These are phyloP conservation scores for Takakia lepidozioides DNA, from an alignment of 225 moss, liverwort and hornwort species.

Conservation along the genomic window DNA sequence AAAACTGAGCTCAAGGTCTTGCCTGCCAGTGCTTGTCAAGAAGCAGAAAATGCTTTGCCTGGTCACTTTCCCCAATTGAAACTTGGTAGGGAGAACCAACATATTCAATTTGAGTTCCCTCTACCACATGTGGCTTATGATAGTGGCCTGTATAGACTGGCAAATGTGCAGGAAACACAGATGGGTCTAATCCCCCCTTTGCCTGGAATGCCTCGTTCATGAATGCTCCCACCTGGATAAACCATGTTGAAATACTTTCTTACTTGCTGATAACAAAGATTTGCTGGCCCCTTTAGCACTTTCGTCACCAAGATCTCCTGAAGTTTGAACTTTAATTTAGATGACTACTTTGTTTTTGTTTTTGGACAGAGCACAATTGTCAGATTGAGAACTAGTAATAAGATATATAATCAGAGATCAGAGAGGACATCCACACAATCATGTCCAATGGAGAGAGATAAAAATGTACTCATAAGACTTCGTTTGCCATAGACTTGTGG, in stretches of 20 bases:
- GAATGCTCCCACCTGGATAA: constrained; percentile 80
- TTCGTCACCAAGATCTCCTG: too few relatives aligned
- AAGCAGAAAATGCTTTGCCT: constrained; percentile 73
- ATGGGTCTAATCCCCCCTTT: constrained; percentile 86
- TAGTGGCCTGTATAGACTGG: constrained; percentile 97
- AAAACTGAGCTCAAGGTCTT: too few relatives aligned
- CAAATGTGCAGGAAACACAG: constrained; percentile 58
- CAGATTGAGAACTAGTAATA: too few relatives aligned
- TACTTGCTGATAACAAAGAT: not conserved
- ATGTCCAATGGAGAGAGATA: too few relatives aligned
- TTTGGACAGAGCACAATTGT: too few relatives aligned
- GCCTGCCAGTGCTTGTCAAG: constrained; percentile 84
- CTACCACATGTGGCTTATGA: constrained; percentile 91
- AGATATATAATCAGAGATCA: too few relatives aligned
- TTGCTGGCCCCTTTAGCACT: too few relatives aligned
- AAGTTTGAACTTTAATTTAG: too few relatives aligned
- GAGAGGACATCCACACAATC: too few relatives aligned
- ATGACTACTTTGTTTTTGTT: too few relatives aligned
- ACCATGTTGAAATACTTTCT: not conserved
- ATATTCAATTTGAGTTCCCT: constrained; percentile 83
- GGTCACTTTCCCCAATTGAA: constrained; percentile 69
- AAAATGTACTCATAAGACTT: too few relatives aligned
- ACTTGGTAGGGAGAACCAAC: constrained; percentile 95
- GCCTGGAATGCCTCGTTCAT: constrained; percentile 91
- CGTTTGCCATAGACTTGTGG: too few relatives aligned